Evolutionary conservation across 805 yeast genomes (phyloP).

Genomic region (Lachancea thermotolerans): DNA sequence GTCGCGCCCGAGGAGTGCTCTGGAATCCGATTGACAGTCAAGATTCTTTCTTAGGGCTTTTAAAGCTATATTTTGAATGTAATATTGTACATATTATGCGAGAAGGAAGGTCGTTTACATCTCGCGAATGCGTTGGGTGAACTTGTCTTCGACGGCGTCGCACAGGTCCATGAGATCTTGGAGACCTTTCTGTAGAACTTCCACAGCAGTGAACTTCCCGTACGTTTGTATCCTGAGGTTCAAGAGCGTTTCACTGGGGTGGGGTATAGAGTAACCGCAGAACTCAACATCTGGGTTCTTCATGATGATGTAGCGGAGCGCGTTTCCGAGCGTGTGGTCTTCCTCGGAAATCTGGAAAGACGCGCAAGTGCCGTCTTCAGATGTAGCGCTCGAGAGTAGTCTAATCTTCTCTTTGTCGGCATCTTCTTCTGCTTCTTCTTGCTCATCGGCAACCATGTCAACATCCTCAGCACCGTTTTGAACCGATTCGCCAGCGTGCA

Average conservation of each 20-base stretch:
- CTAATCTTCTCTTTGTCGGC: conserved; percentile 53
- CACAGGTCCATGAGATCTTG: conserved; percentile 80
- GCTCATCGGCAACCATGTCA: conserved; percentile 13
- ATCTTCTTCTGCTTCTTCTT: conserved; percentile 30
- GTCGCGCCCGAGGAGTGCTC: too few relatives aligned
- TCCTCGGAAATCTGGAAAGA: conserved; percentile 90
- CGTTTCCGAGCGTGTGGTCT: conserved; percentile 94
- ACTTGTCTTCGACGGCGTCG: conserved; percentile 71
- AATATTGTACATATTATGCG: neutral
- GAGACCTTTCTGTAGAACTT: conserved; percentile 87
- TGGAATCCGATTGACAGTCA: too few relatives aligned
- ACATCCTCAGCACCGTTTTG: conserved; percentile 7
- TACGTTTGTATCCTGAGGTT: conserved; percentile 93
- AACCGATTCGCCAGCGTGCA: neutral
- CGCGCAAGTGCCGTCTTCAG: conserved; percentile 91
- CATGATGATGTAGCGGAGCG: conserved; percentile 90
- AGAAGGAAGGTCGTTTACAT: conserved; percentile 10
- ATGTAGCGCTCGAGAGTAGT: conserved; percentile 68
- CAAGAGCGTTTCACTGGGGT: conserved; percentile 87
- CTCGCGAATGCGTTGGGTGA: conserved; percentile 59
- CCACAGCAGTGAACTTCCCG: conserved; percentile 76
- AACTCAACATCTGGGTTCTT: conserved; percentile 97
- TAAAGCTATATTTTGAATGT: neutral
- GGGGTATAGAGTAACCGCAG: conserved; percentile 97
- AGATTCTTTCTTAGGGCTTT: too few relatives aligned